Base-by-base conservation (phyloP, 148 eudicot genomes). In the Camellia japonica region DNA sequence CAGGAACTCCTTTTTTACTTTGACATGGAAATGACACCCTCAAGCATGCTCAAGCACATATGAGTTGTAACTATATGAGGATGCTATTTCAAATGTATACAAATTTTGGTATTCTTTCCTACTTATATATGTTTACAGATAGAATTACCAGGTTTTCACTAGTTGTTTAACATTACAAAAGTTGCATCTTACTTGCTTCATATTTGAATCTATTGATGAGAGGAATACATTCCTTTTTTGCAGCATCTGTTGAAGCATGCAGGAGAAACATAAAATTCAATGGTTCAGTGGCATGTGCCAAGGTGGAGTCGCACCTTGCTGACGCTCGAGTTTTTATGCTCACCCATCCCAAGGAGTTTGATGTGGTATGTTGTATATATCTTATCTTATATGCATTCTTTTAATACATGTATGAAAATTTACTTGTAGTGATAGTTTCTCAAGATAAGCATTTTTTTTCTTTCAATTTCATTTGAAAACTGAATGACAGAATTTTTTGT, bases 271-370 rank as follows among this genome's bases (percentile, higher is more conserved):
- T 94, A 73, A 97, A 97, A 83, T 90, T 94, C 70, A 97, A 97
- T 81, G 99, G 99, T 81, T 89, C 98, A 11, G 90, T 90, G 84
- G 99, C 99, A 76, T 80, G 81, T 80, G 86, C 90, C 73, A 97
- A 97, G 89, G 99, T 97, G 83, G 99, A 97, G 80, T 94, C 98
- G 5, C 89, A 91, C 80, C 90, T 94, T 78, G 90, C 93, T 69
- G 99, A 97, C 85, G 98, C 99, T 79, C 88, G 98, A 76, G 97
- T 97, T 76, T 93, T 89, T 87, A 97, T 97, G 99, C 97, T 97
- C 52, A 91, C 97, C 79, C 96, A 97, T 78, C 98, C 99, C 41
- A 97, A 94, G 75, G 99, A 97, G 87, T 97, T 94, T 78, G 99
- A 97, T 66, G 88, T 90, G 97, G 99, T 97, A 97, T 78, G 87